phyloP scores from a whole-genome alignment of 2,329 filamentous ascomycete genomes.

The Exophiala dermatitidis region DNA sequence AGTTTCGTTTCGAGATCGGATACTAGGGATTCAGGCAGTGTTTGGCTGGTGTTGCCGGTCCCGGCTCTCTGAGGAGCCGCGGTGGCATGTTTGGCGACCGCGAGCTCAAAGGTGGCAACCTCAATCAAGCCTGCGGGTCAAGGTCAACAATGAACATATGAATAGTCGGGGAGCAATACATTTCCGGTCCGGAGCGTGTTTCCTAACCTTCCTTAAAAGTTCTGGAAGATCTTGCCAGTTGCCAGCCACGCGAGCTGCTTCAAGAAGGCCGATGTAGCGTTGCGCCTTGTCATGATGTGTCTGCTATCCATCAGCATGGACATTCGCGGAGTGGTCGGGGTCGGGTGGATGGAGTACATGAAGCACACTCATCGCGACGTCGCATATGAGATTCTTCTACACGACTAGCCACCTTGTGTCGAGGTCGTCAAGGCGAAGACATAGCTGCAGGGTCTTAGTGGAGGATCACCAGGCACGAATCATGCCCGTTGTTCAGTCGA shows the following conservation, averaged over 20 bases:
- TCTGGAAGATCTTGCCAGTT: conserved; percentile 83
- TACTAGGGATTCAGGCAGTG: conserved; percentile 31
- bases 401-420: background rate
- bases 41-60: conserved; percentile 27
- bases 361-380: conserved; percentile 27
- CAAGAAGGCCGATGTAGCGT: conserved; percentile 73
- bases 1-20: conserved; percentile 20
- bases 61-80: conserved; percentile 27
- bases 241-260: conserved; percentile 78
- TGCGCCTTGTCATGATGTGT: conserved; percentile 63
- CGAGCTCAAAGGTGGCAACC: conserved; percentile 62
- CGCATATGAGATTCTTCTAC: background rate
- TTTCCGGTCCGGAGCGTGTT: conserved; percentile 77
- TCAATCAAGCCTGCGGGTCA: conserved; percentile 54
- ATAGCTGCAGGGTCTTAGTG: conserved; percentile 7
- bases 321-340: background rate
- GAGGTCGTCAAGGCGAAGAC: background rate
- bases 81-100: conserved; percentile 51
- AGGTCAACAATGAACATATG: conserved; percentile 5
- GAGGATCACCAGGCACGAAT: background rate
- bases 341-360: conserved; percentile 1
- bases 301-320: conserved; percentile 28
- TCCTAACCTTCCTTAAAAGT: conserved; percentile 83
- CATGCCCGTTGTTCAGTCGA: no score
- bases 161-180: conserved; percentile 50